These are phyloP conservation scores for Ajuga chamaepitys DNA, from an alignment of 257 asterid species.

Conservation along the genomic window DNA sequence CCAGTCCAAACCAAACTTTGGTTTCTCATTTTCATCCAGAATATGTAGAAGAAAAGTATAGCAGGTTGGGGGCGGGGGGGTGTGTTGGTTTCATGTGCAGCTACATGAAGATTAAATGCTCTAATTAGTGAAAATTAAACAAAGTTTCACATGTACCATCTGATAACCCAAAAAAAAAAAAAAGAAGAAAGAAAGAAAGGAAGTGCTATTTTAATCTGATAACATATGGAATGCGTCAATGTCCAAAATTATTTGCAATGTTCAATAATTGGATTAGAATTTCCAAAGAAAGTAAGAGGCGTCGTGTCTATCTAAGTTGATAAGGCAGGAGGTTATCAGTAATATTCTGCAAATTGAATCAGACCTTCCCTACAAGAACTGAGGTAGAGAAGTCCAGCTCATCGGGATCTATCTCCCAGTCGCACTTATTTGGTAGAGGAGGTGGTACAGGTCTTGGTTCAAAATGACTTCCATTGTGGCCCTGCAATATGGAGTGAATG, in stretches of 20 bases:
- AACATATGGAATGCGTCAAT: not conserved
- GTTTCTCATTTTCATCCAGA: not conserved
- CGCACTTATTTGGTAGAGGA: constrained; percentile 93
- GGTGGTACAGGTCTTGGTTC: constrained; percentile 94
- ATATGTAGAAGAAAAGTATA: not conserved
- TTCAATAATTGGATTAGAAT: not conserved
- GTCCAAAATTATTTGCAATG: not conserved
- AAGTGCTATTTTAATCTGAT: not conserved
- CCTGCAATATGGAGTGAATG: constrained; percentile 40
- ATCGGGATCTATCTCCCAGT: constrained; percentile 95
- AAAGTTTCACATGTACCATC: no score
- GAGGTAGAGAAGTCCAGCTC: constrained; percentile 89
- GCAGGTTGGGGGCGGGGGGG: not conserved
- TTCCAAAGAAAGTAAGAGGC: constrained; percentile 2
- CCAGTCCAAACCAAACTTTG: not conserved
- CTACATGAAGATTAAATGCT: not conserved
- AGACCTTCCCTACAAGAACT: constrained; percentile 79
- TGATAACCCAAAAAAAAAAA: no score
- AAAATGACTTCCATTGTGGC: constrained; percentile 98
- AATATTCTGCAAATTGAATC: constrained; percentile 16
- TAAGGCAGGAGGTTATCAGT: not conserved
- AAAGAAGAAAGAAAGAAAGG: not conserved
- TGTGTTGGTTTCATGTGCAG: not conserved
- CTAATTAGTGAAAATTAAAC: not conserved
- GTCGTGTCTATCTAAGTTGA: not conserved